Percentiles rank a stretch among this genome's conserved stretches.
phyloP scores from a whole-genome alignment of 495 filamentous ascomycete genomes.

The Aspergillus incahuasiensis region DNA sequence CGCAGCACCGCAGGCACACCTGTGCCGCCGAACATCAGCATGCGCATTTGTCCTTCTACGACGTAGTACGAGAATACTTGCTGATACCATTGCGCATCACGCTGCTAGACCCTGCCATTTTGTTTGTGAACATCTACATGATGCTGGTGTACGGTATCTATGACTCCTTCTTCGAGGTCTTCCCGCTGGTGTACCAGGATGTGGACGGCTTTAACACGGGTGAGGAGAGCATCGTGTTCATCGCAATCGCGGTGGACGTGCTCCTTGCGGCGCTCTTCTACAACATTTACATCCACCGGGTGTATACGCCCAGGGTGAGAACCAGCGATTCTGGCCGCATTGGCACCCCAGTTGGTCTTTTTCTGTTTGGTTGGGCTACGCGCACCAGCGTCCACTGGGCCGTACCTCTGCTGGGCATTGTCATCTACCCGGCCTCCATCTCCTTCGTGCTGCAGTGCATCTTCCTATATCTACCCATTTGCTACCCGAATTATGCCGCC shows the following conservation, averaged over 20 bases:
- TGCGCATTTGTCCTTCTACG: too few relatives aligned
- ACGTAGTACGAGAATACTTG: too few relatives aligned
- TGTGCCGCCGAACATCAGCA: too few relatives aligned
- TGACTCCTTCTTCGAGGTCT: conserved; percentile 69
- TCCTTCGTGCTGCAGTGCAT: conserved; percentile 1
- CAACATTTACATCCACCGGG: conserved; percentile 26
- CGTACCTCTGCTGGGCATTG: too few relatives aligned
- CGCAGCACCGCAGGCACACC: too few relatives aligned
- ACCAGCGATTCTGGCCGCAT: conserved; percentile 24
- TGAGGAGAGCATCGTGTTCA: conserved; percentile 55
- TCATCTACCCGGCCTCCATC: conserved; percentile 48
- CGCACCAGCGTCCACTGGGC: conserved; percentile 48
- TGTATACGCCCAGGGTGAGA: background rate
- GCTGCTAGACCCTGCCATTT: background rate
- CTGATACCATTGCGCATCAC: too few relatives aligned
- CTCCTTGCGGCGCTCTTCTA: conserved; percentile 35
- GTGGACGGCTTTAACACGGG: conserved; percentile 59
- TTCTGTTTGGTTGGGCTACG: conserved; percentile 57
- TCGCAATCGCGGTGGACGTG: too few relatives aligned
- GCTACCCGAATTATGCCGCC: conserved; percentile 42
- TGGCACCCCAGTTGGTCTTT: conserved; percentile 39
- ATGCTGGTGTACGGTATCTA: conserved; percentile 63
- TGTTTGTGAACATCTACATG: conserved; percentile 49
- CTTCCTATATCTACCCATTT: conserved; percentile 40
- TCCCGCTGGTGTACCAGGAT: conserved; percentile 63